Evolutionary conservation across 495 filamentous ascomycete species (phyloP).

Genomic region (Extremus antarcticus): DNA sequence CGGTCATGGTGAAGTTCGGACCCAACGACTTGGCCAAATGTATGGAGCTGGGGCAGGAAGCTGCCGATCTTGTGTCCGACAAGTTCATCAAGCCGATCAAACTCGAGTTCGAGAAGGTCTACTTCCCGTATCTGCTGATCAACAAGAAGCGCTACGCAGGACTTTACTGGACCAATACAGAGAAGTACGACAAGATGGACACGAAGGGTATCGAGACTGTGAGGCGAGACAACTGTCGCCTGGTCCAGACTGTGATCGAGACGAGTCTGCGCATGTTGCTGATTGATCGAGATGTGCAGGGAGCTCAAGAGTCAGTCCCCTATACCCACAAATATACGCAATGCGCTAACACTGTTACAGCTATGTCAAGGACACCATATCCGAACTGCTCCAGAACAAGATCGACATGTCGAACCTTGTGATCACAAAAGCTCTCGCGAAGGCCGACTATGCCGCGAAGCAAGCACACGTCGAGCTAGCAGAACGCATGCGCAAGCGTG

Average conservation of each 20-base stretch:
- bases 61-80: slow-evolving; percentile 70
- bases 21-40: slow-evolving; percentile 69
- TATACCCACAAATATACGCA: not conserved
- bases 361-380: slow-evolving; percentile 92
- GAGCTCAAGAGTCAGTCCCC: slow-evolving; percentile 78
- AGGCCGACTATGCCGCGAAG: slow-evolving; percentile 69
- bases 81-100: slow-evolving; percentile 97
- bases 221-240: slow-evolving; percentile 84
- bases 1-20: slow-evolving; percentile 99
- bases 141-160: slow-evolving; percentile 99
- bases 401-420: slow-evolving; percentile 98
- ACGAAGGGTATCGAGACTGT: slow-evolving; percentile 99
- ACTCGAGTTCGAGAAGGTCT: slow-evolving; percentile 98
- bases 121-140: slow-evolving; percentile 95
- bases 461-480: slow-evolving; percentile 94
- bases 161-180: slow-evolving; percentile 86
- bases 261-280: slow-evolving; percentile 91
- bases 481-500: slow-evolving; percentile 89
- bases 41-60: slow-evolving; percentile 92
- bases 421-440: slow-evolving; percentile 93
- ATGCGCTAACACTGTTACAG: slow-evolving; percentile 35
- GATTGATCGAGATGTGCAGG: slow-evolving; percentile 79
- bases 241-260: slow-evolving; percentile 96
- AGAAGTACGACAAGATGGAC: slow-evolving; percentile 99
- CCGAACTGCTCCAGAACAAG: slow-evolving; percentile 92